phyloP scores from a whole-genome alignment of 495 filamentous ascomycete species.

The Friedmanniomyces endolithicus region DNA sequence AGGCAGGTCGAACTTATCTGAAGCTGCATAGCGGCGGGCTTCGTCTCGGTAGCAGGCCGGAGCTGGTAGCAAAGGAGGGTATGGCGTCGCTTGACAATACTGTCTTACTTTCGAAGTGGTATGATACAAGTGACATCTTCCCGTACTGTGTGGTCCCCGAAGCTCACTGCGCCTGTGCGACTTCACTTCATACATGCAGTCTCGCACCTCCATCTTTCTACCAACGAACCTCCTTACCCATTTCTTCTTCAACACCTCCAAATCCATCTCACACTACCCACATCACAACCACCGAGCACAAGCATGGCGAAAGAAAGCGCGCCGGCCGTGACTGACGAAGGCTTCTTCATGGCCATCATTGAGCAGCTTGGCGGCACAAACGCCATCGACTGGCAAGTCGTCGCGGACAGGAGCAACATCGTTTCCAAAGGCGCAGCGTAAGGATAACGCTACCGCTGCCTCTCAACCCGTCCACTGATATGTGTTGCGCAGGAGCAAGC shows the following conservation, averaged over 20 bases:
- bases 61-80: too few relatives aligned
- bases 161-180: too few relatives aligned
- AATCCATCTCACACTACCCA: background rate
- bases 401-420: conserved; percentile 51
- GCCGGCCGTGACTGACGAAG: background rate
- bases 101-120: too few relatives aligned
- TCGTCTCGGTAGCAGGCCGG: too few relatives aligned
- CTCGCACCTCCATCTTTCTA: background rate
- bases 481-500: background rate
- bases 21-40: too few relatives aligned
- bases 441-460: conserved; percentile 22
- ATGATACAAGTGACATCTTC: too few relatives aligned
- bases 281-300: background rate
- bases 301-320: background rate
- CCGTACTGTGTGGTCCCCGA: too few relatives aligned
- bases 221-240: background rate
- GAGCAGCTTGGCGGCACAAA: background rate
- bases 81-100: too few relatives aligned
- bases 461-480: background rate
- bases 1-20: too few relatives aligned
- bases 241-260: background rate
- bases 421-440: conserved; percentile 55
- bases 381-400: conserved; percentile 27
- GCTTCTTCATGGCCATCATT: background rate
- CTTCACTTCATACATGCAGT: background rate